phyloP scores from a whole-genome alignment of 192 early-diverging fungal genomes.

The Rhizophagus sp. region DNA sequence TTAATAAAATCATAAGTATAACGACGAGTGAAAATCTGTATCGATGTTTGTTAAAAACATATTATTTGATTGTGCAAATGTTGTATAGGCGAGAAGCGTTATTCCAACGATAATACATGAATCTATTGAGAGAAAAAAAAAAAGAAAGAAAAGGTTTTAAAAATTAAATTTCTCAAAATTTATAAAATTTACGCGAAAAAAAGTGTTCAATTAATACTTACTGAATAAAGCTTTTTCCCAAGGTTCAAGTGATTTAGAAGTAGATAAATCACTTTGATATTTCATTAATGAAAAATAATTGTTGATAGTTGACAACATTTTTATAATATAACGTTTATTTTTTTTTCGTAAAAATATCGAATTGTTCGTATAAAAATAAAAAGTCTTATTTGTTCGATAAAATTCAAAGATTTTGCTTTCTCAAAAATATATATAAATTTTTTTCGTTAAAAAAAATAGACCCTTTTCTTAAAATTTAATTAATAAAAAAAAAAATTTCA shows the following conservation, averaged over 20 bases:
- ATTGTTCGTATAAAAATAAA: not conserved
- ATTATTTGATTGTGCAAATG: not conserved
- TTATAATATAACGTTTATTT: not conserved
- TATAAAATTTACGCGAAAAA: too few relatives aligned
- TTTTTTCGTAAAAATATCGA: not conserved
- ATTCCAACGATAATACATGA: not conserved
- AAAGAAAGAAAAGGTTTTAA: too few relatives aligned
- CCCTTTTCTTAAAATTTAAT: too few relatives aligned
- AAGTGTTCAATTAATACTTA: not conserved
- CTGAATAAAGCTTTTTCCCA: constrained; percentile 8
- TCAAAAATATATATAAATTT: too few relatives aligned
- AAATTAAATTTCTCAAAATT: too few relatives aligned
- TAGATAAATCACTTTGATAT: constrained; percentile 2
- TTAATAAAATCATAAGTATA: not conserved
- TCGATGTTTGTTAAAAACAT: not conserved
- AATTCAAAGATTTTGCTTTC: too few relatives aligned
- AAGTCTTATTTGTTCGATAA: too few relatives aligned
- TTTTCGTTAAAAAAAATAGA: too few relatives aligned
- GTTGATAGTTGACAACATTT: not conserved
- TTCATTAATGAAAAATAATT: not conserved
- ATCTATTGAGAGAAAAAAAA: not conserved
- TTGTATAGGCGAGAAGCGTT: not conserved
- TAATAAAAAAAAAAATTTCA: too few relatives aligned
- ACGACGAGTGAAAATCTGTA: not conserved
- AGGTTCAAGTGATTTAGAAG: not conserved